phyloP scores from a whole-genome alignment of 331 rosid species.

The Ulmus americana region DNA sequence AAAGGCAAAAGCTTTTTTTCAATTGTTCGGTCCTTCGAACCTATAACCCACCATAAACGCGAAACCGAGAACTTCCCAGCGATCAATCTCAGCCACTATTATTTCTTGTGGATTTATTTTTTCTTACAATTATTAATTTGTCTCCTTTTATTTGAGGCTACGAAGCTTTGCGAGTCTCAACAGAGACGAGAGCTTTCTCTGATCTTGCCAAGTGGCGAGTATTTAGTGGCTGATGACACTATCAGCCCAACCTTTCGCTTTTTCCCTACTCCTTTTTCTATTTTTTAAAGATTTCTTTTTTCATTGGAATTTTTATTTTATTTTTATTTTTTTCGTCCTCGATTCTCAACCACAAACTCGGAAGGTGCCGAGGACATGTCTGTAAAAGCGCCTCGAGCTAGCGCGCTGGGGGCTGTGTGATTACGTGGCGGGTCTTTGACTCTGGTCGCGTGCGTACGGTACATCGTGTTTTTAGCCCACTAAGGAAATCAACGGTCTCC shows the following conservation, averaged over 20 bases:
- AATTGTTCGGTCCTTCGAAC: too few relatives aligned
- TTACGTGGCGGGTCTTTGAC: slow-evolving; percentile 25
- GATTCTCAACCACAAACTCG: slow-evolving; percentile 73
- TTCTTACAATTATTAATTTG: background rate
- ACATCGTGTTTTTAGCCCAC: background rate
- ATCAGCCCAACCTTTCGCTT: slow-evolving; percentile 47
- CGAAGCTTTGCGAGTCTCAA: slow-evolving; percentile 8
- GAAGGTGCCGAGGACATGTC: slow-evolving; percentile 25
- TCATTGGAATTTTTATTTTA: background rate
- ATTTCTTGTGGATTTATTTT: slow-evolving; percentile 45
- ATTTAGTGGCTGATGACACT: slow-evolving; percentile 31
- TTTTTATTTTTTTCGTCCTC: slow-evolving; percentile 5
- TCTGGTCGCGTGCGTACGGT: slow-evolving; percentile 26
- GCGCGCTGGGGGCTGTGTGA: slow-evolving; percentile 18
- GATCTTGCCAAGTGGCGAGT: slow-evolving; percentile 39
- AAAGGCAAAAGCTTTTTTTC: background rate
- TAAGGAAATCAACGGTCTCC: background rate
- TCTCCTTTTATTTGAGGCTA: slow-evolving; percentile 45
- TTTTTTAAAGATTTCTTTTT: slow-evolving; percentile 12
- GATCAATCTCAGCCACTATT: slow-evolving; percentile 86
- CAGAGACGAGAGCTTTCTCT: slow-evolving; percentile 1
- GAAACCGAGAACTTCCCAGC: slow-evolving; percentile 26
- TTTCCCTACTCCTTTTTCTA: slow-evolving; percentile 18
- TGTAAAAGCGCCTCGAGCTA: slow-evolving; percentile 60
- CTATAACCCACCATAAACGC: background rate